Base-by-base conservation (phyloP, 805 yeast species). In the Jamesozyma rosinii region DNA sequence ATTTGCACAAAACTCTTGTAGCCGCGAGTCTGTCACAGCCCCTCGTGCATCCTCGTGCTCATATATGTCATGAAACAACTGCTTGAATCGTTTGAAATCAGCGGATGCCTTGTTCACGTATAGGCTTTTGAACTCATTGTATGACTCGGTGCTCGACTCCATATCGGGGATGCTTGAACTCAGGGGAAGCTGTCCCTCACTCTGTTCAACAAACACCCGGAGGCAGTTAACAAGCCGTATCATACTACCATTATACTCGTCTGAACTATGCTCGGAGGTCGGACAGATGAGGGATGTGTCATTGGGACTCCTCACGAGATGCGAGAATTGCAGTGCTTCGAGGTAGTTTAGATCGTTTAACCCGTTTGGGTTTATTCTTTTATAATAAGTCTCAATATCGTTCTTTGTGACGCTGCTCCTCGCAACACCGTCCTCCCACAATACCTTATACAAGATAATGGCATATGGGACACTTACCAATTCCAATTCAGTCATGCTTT, bases 91-190 rank as follows among this genome's bases (percentile, higher is more conserved):
- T 53, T 53, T 19, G 65, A 50, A 58, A 58, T 88, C 95, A 1
- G 45, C 38, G 9, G 51, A 44, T 1, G 83, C 79, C 53, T 81
- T 81, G 1, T 57, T 63, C 15, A 70, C 59, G 55, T 85, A 90
- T 3, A 86, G 51, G 0, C 54, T 54, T 57, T 79, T 83, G 31
- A 90, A 61, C 8, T 54, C 59, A 2, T 81, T 67, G 58, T 83
- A 90, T 43, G 68, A 68, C 8, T 63, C 60, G 0, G 95, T 81
- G 47, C 79, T 77, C 0, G 95, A 76, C 18, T 84, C 82, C 96
- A 90, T 90, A 58, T 89, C 97, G 0, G 95, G 95, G 5, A 89
- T 57, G 0, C 66, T 72, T 0, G 95, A 95, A 2, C 81, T 70
- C 18, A 32, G 17, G 9, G 35, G 35, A 1, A 86, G 29, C 11